Conservation (phyloP, 108 stramenopile species). For the Cyclostephanos tholiformis region DNA sequence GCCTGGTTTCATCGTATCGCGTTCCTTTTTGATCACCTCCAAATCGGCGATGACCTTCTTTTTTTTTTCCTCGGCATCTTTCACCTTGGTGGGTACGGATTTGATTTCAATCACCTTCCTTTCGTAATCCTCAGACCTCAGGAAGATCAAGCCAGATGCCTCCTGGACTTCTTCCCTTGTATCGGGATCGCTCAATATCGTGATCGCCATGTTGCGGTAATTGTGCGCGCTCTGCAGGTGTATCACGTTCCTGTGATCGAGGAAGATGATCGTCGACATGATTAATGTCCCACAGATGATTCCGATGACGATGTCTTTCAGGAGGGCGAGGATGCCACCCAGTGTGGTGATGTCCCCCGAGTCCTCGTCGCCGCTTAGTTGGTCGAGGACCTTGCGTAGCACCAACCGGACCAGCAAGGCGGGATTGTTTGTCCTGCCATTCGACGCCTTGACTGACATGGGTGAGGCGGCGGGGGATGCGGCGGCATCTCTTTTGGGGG, state of each 20-base stretch:
- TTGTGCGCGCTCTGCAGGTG: slow-evolving; percentile 47
- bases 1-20: slow-evolving; percentile 48
- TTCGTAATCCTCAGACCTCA: slow-evolving; percentile 52
- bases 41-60: slow-evolving; percentile 38
- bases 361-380: slow-evolving; percentile 3
- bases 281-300: slow-evolving; percentile 21
- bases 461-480: neutral
- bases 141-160: slow-evolving; percentile 53
- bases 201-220: slow-evolving; percentile 22
- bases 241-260: slow-evolving; percentile 40
- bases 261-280: slow-evolving; percentile 26
- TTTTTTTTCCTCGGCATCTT: slow-evolving; percentile 34
- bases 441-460: neutral
- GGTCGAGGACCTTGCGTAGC: slow-evolving; percentile 14
- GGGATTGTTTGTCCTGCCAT: slow-evolving; percentile 3
- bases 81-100: slow-evolving; percentile 25
- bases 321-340: slow-evolving; percentile 7
- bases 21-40: slow-evolving; percentile 44
- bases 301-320: slow-evolving; percentile 38
- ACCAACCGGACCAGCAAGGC: slow-evolving; percentile 23
- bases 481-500: neutral
- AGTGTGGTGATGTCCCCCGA: neutral
- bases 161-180: slow-evolving; percentile 29
- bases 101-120: slow-evolving; percentile 19
- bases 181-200: slow-evolving; percentile 32